A percentile compares a stretch with the other conserved stretches of the same genome.
Conservation (phyloP, 805 yeast species). For the Suhomyces pyralidae region DNA sequence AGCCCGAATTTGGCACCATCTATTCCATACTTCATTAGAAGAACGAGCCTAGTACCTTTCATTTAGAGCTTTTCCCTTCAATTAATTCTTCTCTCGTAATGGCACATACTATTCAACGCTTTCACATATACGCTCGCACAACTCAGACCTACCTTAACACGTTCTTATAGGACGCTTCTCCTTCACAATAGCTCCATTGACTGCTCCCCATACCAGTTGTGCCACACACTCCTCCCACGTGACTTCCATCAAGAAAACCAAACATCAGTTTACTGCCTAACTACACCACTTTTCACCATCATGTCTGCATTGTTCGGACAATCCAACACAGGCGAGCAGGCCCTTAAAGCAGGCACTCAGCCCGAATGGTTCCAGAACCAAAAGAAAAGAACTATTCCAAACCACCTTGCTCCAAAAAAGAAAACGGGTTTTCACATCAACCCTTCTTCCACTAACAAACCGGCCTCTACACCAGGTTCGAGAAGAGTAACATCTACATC, state of each 20-base stretch:
- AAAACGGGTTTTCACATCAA: constrained; percentile 39
- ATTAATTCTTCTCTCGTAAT: too few relatives aligned
- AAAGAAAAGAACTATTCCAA: constrained; percentile 37
- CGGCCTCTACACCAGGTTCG: constrained; percentile 5
- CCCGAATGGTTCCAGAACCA: constrained; percentile 39
- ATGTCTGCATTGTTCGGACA: constrained; percentile 5
- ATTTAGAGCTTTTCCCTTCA: too few relatives aligned
- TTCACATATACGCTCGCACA: too few relatives aligned
- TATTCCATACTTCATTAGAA: neutral
- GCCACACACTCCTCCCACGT: neutral
- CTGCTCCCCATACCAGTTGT: neutral
- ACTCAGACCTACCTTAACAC: too few relatives aligned
- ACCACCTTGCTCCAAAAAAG: constrained; percentile 40
- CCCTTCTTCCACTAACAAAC: constrained; percentile 14
- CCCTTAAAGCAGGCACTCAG: constrained; percentile 7
- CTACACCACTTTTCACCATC: neutral
- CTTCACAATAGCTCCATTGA: too few relatives aligned
- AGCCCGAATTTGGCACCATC: too few relatives aligned
- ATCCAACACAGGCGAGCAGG: neutral
- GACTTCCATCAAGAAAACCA: neutral
- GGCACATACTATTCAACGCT: too few relatives aligned
- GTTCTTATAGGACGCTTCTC: too few relatives aligned
- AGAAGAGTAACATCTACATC: constrained; percentile 5
- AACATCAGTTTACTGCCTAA: neutral
- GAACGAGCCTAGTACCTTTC: neutral